Conservation (phyloP, 1,284 basidiomycete genomes). For the Sphaerobolus stellatus region DNA sequence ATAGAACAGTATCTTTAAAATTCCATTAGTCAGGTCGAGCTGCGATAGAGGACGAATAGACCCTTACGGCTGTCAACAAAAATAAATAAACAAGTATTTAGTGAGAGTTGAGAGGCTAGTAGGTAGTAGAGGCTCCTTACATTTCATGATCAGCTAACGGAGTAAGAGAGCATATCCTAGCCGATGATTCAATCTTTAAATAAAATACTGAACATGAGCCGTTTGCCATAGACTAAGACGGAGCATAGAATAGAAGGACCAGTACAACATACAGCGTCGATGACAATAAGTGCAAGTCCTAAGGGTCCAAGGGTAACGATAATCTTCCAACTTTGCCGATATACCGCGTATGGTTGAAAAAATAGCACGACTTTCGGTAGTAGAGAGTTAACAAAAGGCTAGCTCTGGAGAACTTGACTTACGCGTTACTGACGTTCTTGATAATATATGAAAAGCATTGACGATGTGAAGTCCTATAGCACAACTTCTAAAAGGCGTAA, state of each 20-base stretch:
- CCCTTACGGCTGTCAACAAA: too few species aligned
- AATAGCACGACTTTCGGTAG: not conserved
- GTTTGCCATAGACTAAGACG: too few species aligned
- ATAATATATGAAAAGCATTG: not conserved
- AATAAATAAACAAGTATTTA: too few species aligned
- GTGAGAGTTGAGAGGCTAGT: not conserved
- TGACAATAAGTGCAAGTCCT: not conserved
- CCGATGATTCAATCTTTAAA: not conserved
- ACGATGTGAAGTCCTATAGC: not conserved
- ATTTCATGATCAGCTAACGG: not conserved
- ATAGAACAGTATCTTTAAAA: not conserved
- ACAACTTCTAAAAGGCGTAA: not conserved
- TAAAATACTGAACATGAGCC: not conserved
- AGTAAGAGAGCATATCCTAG: not conserved
- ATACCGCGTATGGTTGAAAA: constrained; percentile 1
- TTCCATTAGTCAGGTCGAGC: not conserved
- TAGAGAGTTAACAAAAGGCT: not conserved
- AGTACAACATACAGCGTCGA: not conserved
- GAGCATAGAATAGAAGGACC: not conserved
- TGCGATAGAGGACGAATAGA: not conserved
- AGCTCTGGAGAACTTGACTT: not conserved
- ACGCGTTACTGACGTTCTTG: not conserved
- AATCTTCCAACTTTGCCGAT: not conserved
- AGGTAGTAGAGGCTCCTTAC: not conserved
- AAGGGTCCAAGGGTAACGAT: not conserved